Conservation (phyloP, 2,329 filamentous ascomycete species). For the Colletotrichum falcatum region DNA sequence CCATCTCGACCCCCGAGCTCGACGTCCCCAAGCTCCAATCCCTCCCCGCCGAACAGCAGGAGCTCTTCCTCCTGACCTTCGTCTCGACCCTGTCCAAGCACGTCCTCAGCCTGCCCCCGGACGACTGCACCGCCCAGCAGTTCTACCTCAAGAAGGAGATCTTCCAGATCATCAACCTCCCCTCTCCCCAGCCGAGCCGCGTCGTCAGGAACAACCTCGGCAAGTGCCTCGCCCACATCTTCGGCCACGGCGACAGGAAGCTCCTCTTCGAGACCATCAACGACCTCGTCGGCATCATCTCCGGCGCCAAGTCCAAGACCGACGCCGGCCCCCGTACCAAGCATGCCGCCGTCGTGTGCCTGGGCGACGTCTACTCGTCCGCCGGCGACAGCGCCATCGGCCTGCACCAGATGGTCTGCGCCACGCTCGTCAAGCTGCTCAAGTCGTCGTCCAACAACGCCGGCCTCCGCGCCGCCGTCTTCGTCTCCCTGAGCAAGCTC, state of each 20-base stretch:
- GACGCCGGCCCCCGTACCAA: conserved; percentile 84
- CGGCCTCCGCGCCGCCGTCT: conserved; percentile 82
- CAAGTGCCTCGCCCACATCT: conserved; percentile 83
- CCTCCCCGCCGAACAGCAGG: conserved; percentile 93
- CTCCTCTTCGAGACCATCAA: conserved; percentile 95
- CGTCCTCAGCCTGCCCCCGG: conserved; percentile 77
- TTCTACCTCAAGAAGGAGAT: conserved; percentile 93
- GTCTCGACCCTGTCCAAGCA: conserved; percentile 85
- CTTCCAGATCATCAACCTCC: conserved; percentile 89
- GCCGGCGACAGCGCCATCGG: conserved; percentile 94
- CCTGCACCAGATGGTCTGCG: conserved; percentile 80
- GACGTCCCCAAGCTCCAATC: conserved; percentile 90
- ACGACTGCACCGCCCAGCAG: conserved; percentile 89
- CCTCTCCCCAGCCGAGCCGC: conserved; percentile 84
- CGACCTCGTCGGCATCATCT: conserved; percentile 81
- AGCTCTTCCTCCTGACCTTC: conserved; percentile 92
- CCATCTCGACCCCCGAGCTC: conserved; percentile 77
- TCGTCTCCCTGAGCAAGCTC: conserved; percentile 81
- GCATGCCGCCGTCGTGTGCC: conserved; percentile 87
- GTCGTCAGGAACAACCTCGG: conserved; percentile 92
- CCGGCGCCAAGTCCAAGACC: conserved; percentile 76
- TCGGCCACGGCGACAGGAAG: conserved; percentile 88
- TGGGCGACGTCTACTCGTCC: conserved; percentile 91
- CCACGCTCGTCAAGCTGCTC: conserved; percentile 79
- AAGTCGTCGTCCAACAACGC: conserved; percentile 85